Evolutionary conservation across 2,329 filamentous ascomycete species (phyloP).

Genomic region (Alternaria incomplexa): DNA sequence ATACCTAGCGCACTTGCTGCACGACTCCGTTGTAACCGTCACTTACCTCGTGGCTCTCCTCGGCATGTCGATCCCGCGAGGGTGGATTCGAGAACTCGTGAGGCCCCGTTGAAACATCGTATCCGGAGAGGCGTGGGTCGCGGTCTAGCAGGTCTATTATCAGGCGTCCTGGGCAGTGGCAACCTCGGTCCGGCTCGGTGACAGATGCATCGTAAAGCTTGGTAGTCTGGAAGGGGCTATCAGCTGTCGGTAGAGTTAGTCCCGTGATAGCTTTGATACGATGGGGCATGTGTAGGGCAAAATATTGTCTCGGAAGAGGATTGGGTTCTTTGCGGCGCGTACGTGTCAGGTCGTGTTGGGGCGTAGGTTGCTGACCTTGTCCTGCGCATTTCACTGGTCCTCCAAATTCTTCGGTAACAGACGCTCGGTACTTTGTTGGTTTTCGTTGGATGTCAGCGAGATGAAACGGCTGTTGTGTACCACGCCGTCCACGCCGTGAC

Average conservation of each 20-base stretch:
- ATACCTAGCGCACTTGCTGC: conserved; percentile 19
- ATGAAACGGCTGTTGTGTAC: conserved; percentile 11
- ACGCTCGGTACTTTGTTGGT: not conserved
- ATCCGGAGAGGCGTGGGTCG: conserved; percentile 4
- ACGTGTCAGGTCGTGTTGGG: not conserved
- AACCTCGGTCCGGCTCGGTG: not conserved
- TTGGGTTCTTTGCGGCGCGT: not conserved
- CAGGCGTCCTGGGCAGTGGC: not conserved
- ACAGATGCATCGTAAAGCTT: not conserved
- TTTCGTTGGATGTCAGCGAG: not conserved
- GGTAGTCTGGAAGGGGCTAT: conserved; percentile 19
- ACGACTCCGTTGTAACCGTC: conserved; percentile 30
- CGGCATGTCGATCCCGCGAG: conserved; percentile 13
- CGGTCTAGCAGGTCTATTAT: conserved; percentile 13
- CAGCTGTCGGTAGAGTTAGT: conserved; percentile 5
- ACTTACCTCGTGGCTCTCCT: conserved; percentile 15
- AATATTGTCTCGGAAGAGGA: not conserved
- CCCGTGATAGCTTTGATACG: not conserved
- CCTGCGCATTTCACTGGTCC: not conserved
- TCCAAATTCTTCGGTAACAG: not conserved
- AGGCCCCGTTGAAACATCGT: conserved; percentile 17
- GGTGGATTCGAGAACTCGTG: not conserved
- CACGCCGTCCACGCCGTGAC: conserved; percentile 1
- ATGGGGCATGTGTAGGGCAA: not conserved
- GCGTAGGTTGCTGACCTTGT: not conserved